Base-by-base conservation (phyloP, 129 eudicot genomes). In the Centella asiatica region DNA sequence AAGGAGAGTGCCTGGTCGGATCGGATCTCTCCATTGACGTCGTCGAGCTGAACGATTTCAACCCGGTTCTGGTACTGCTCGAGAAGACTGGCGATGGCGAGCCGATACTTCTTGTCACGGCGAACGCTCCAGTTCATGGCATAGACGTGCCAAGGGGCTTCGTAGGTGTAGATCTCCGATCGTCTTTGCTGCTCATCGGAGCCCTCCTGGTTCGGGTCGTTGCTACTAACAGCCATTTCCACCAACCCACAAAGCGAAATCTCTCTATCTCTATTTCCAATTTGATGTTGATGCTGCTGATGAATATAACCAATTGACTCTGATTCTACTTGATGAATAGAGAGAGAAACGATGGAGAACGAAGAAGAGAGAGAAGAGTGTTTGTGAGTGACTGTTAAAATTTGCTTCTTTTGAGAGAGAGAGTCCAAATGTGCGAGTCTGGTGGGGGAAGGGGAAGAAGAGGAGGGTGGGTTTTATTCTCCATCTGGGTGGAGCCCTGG, bases 81-180 rank as follows among this genome's bases (percentile, higher is more conserved):
- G 18, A 86, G 80, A 32, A 90, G 82, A 52, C 87, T 76, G 49
- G 95, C 81, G 72, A 90, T 90, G 67, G 94, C 97, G 64, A 90
- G 83, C 0, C 97, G 95, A 75, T 90, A 90, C 69, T 80, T 83
- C 45, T 86, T 86, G 83, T 90, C 97, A 58, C 81, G 74, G 46
- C 97, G 97, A 1, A 90, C 97, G 68, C 94, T 83, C 97, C 97
- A 90, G 67, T 90, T 90, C 95, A 90, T 90, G 61, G 97, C 95
- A 87, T 90, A 90, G 67, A 90, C 80, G 71, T 83, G 95, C 97
- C 97, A 90, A 6, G 97, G 97, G 2, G 97, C 95, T 44, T 90
- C 95, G 78, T 90, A 90, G 2, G 97, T 90, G 83, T 90, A 90
- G 85, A 90, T 90, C 82, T 90, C 97, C 6, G 97, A 86, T 0